A percentile compares a stretch with the other conserved stretches of the same genome.
Evolutionary conservation across 306 rosid species (phyloP).

Genomic region (Medicago lupulina): DNA sequence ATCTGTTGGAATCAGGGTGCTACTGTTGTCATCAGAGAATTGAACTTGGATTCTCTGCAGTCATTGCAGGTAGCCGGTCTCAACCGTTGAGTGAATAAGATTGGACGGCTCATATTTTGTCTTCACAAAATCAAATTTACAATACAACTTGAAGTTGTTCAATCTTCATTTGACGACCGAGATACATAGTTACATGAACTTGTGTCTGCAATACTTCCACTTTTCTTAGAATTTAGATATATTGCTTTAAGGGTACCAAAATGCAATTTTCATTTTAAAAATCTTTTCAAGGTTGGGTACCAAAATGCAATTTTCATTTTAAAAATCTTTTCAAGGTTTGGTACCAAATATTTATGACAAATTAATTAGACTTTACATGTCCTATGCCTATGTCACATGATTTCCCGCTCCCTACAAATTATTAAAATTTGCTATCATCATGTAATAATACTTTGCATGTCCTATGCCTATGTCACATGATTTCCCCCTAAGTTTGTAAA

Average conservation of each 20-base stretch:
- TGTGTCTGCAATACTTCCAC: neutral
- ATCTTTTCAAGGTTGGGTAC: neutral
- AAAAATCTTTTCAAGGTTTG: neutral
- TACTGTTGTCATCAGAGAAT: neutral
- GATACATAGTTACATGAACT: neutral
- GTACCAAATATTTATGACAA: neutral
- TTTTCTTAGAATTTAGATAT: neutral
- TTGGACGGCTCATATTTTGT: neutral
- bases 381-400: constrained; percentile 1
- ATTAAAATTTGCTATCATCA: constrained; percentile 1
- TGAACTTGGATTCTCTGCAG: neutral
- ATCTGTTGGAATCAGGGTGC: neutral
- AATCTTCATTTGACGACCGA: neutral
- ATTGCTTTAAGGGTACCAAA: neutral
- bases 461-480: constrained; percentile 1
- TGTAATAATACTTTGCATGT: constrained; percentile 14
- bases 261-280: neutral
- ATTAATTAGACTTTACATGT: neutral
- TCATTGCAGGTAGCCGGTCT: neutral
- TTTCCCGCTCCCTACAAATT: constrained; percentile 15
- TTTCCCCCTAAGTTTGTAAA: neutral
- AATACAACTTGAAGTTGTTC: neutral
- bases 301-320: neutral
- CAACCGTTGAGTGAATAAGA: neutral
- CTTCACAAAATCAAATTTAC: neutral